These are phyloP conservation scores for Cystofilobasidium bisporidii DNA, from an alignment of 768 basidiomycete genomes.

Conservation along the genomic window DNA sequence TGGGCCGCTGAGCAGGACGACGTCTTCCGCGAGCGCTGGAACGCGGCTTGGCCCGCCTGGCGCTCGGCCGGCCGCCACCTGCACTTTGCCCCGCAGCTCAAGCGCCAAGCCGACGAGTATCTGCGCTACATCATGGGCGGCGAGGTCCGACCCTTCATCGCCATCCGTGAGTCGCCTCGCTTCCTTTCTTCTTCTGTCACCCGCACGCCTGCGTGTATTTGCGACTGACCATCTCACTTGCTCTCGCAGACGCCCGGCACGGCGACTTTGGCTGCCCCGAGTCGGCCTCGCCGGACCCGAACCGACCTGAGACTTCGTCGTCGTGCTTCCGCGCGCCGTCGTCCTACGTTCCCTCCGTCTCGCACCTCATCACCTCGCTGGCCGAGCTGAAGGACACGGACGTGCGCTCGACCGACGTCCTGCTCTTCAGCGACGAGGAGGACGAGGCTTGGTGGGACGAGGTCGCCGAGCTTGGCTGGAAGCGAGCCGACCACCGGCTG, in stretches of 20 bases:
- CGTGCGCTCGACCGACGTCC: not conserved
- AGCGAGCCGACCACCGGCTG: constrained; percentile 3
- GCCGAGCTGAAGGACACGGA: not conserved
- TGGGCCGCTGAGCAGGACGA: not conserved
- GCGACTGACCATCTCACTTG: too few species aligned
- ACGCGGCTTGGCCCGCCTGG: constrained; percentile 7
- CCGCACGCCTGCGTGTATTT: too few species aligned
- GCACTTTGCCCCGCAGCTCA: constrained; percentile 9
- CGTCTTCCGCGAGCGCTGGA: constrained; percentile 15
- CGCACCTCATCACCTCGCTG: not conserved
- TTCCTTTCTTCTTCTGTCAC: not conserved
- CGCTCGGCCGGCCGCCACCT: constrained; percentile 3
- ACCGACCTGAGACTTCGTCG: not conserved
- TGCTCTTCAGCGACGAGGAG: constrained; percentile 15
- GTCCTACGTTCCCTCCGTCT: constrained; percentile 9
- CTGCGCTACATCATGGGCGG: not conserved
- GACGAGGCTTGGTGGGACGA: constrained; percentile 11
- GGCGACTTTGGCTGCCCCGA: constrained; percentile 6
- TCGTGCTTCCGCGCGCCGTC: constrained; percentile 10
- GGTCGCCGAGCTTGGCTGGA: constrained; percentile 11
- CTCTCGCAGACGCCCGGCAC: constrained; percentile 5
- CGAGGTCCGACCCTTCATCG: not conserved
- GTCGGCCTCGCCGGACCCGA: too few species aligned
- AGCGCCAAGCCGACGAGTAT: not conserved
- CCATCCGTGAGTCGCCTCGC: not conserved